phyloP scores from a whole-genome alignment of 2,329 filamentous ascomycete genomes.

The Alternaria atra region DNA sequence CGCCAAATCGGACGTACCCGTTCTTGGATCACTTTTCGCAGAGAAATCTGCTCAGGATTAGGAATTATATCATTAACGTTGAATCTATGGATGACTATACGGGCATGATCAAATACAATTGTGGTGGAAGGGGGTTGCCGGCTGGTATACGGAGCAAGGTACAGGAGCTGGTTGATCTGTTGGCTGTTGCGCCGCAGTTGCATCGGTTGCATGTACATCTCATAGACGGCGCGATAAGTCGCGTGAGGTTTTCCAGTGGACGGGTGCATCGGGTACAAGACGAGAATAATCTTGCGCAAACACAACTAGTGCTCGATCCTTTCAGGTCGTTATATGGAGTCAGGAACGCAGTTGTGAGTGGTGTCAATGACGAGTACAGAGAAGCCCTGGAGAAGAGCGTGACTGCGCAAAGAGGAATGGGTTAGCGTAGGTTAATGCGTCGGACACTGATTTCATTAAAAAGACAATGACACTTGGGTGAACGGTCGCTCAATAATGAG shows the following conservation, averaged over 20 bases:
- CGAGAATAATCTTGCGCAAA: slow-evolving; percentile 44
- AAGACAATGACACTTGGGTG: neutral
- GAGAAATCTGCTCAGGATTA: slow-evolving; percentile 54
- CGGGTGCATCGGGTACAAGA: slow-evolving; percentile 47
- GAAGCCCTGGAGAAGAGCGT: slow-evolving; percentile 46
- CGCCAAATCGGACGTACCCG: slow-evolving; percentile 50
- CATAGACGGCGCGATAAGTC: slow-evolving; percentile 40
- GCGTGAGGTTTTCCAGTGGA: slow-evolving; percentile 40
- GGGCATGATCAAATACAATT: slow-evolving; percentile 63
- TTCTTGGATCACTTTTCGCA: slow-evolving; percentile 56
- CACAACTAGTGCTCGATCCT: slow-evolving; percentile 56
- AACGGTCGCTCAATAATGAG: slow-evolving; percentile 10
- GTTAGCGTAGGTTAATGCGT: neutral
- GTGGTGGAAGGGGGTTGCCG: slow-evolving; percentile 55
- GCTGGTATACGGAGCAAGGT: slow-evolving; percentile 55
- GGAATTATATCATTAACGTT: slow-evolving; percentile 55
- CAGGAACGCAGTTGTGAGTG: slow-evolving; percentile 48
- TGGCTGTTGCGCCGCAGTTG: slow-evolving; percentile 39
- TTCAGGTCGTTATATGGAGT: slow-evolving; percentile 51
- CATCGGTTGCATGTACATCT: slow-evolving; percentile 43
- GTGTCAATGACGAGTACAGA: slow-evolving; percentile 53
- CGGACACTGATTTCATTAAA: neutral
- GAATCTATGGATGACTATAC: slow-evolving; percentile 61
- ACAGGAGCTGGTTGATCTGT: slow-evolving; percentile 50
- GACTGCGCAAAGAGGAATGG: slow-evolving; percentile 28